These are phyloP conservation scores for Alternaria hordeiaustralica DNA, from an alignment of 2,329 filamentous ascomycete species.

Conservation along the genomic window DNA sequence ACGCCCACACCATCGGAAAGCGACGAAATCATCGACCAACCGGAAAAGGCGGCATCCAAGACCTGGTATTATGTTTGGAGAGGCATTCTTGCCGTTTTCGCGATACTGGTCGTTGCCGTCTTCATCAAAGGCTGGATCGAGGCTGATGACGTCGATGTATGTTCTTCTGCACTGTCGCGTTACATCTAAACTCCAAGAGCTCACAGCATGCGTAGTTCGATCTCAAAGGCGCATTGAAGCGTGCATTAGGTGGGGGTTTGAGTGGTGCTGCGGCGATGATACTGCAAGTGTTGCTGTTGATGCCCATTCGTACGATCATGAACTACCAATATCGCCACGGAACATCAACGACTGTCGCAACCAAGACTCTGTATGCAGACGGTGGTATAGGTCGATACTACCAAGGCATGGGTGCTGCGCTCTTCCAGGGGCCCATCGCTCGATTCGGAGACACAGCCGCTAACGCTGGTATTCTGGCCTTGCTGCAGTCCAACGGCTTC, in stretches of 20 bases:
- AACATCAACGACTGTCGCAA: slow-evolving; percentile 30
- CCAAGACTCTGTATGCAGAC: slow-evolving; percentile 33
- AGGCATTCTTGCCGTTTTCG: slow-evolving; percentile 16
- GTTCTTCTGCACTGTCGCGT: not conserved
- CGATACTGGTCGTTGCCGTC: slow-evolving; percentile 19
- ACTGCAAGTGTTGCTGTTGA: slow-evolving; percentile 37
- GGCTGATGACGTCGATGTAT: slow-evolving; percentile 35
- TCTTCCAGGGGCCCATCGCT: slow-evolving; percentile 36
- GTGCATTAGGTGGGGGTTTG: slow-evolving; percentile 36
- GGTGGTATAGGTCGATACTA: slow-evolving; percentile 36
- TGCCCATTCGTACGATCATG: slow-evolving; percentile 42
- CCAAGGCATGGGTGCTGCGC: slow-evolving; percentile 32
- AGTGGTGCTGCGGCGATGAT: slow-evolving; percentile 41
- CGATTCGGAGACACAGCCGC: slow-evolving; percentile 41
- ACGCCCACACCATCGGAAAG: slow-evolving; percentile 3
- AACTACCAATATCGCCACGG: slow-evolving; percentile 43
- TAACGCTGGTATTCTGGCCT: slow-evolving; percentile 37
- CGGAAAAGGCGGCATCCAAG: slow-evolving; percentile 16
- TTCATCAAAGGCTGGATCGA: slow-evolving; percentile 40
- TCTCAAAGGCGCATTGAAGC: slow-evolving; percentile 33
- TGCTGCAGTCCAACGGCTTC: slow-evolving; percentile 35
- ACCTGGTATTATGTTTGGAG: slow-evolving; percentile 30
- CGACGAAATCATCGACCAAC: slow-evolving; percentile 12
- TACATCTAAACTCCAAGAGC: not conserved
- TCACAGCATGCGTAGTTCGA: slow-evolving; percentile 26